Conservation (phyloP, 768 basidiomycete species). For the Mrakia hoshinonis region DNA sequence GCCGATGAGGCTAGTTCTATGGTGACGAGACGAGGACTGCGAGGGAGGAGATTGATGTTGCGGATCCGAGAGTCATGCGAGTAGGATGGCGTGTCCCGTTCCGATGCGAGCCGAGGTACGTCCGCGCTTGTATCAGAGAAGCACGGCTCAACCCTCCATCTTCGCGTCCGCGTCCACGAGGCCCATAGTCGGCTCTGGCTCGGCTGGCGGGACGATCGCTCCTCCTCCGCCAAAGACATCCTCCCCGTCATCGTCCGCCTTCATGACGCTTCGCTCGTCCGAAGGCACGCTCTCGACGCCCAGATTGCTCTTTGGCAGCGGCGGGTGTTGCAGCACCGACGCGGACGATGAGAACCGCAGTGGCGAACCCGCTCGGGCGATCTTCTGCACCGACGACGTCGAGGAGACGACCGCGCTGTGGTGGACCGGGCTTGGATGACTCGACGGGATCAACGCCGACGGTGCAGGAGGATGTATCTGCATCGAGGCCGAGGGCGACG, state of each 20-base stretch:
- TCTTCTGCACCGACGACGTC: conserved; percentile 7
- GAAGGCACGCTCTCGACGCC: conserved; percentile 10
- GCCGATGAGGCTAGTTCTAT: no score
- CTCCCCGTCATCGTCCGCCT: neutral
- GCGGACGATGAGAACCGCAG: conserved; percentile 22
- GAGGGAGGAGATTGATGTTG: no score
- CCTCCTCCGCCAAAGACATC: neutral
- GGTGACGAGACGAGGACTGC: no score
- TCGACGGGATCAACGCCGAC: neutral
- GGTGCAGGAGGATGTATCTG: neutral
- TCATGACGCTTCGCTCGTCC: conserved; percentile 3
- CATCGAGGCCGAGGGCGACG: conserved; percentile 13
- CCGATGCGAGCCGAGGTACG: no score
- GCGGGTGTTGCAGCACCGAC: neutral
- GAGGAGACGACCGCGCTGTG: conserved; percentile 11
- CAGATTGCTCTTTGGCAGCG: conserved; percentile 9
- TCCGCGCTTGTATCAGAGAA: neutral
- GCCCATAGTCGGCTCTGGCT: neutral
- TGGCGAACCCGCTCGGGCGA: conserved; percentile 14
- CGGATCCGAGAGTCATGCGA: no score
- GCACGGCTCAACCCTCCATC: neutral
- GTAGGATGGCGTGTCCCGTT: no score
- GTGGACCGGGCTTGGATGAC: conserved; percentile 13
- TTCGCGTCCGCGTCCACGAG: neutral
- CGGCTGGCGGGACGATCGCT: neutral